Evolutionary conservation across 1,284 basidiomycete genomes (phyloP).

Genomic region (Moniliophthora roreri): DNA sequence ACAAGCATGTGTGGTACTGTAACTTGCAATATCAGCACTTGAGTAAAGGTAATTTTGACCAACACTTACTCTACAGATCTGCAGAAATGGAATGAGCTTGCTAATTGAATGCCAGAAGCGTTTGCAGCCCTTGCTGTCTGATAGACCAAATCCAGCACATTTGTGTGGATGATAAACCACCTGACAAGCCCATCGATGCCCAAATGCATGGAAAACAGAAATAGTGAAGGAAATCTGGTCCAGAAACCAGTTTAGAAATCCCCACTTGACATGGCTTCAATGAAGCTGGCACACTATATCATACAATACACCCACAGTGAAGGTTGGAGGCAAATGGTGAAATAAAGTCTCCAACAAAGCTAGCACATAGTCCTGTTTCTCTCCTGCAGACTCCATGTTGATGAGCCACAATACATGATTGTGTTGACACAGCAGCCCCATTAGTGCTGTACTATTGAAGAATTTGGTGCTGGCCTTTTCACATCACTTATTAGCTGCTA

Average conservation of each 20-base stretch:
- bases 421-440: constrained; percentile 25
- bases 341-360: constrained; percentile 26
- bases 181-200: constrained; percentile 29
- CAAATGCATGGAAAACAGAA: constrained; percentile 29
- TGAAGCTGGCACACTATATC: constrained; percentile 16
- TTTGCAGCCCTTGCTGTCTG: constrained; percentile 34
- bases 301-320: constrained; percentile 4
- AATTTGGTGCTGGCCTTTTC: constrained; percentile 8
- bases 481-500: constrained; percentile 30
- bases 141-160: constrained; percentile 26
- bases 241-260: constrained; percentile 15
- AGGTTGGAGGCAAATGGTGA: constrained; percentile 20
- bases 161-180: constrained; percentile 29
- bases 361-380: constrained; percentile 28
- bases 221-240: constrained; percentile 20
- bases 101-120: constrained; percentile 30
- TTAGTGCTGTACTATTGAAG: constrained; percentile 1
- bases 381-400: constrained; percentile 30
- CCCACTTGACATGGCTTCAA: constrained; percentile 17
- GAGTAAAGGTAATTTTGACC: constrained; percentile 22
- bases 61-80: constrained; percentile 24
- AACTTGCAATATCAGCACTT: background rate
- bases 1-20: constrained; percentile 22
- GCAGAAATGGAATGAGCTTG: constrained; percentile 21
- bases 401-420: constrained; percentile 28